Evolutionary conservation across 2,329 filamentous ascomycete species (phyloP).

Genomic region (Sclerotinia trifoliorum): DNA sequence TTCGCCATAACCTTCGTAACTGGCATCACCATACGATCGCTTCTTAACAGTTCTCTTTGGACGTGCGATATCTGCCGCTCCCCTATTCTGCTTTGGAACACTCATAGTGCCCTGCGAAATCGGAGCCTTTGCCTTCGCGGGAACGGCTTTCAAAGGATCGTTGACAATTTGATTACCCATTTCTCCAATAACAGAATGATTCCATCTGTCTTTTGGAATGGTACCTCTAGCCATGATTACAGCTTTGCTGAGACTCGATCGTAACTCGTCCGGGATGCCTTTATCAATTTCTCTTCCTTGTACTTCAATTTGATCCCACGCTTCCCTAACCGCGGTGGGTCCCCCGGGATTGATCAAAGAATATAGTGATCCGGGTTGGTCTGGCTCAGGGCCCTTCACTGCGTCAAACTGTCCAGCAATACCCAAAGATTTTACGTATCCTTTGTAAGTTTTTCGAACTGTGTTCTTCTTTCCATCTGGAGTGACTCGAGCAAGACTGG

Average conservation of each 20-base stretch:
- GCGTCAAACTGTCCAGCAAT: conserved; percentile 62
- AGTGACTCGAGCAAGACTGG: conserved; percentile 61
- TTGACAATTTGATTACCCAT: conserved; percentile 36
- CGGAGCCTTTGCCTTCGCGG: conserved; percentile 23
- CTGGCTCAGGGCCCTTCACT: conserved; percentile 53
- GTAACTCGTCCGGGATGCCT: conserved; percentile 50
- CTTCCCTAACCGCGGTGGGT: conserved; percentile 47
- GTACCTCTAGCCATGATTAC: conserved; percentile 57
- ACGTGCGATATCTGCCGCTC: conserved; percentile 43
- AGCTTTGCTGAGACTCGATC: conserved; percentile 50
- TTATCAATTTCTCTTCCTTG: conserved; percentile 55
- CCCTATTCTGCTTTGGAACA: conserved; percentile 10
- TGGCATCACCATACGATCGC: conserved; percentile 71
- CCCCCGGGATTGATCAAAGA: conserved; percentile 47
- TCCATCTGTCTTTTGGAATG: conserved; percentile 56
- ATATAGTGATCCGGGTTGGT: conserved; percentile 42
- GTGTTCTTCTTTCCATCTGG: conserved; percentile 67
- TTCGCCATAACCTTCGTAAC: conserved; percentile 73
- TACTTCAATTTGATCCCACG: conserved; percentile 56
- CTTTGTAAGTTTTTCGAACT: conserved; percentile 66
- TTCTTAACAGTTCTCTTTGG: conserved; percentile 69
- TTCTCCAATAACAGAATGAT: conserved; percentile 58
- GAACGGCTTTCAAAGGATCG: conserved; percentile 26
- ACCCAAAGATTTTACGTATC: conserved; percentile 63
- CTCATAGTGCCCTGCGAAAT: not conserved